Conservation (phyloP, 192 early-diverging fungal genomes). For the Haplosporangium gracile region DNA sequence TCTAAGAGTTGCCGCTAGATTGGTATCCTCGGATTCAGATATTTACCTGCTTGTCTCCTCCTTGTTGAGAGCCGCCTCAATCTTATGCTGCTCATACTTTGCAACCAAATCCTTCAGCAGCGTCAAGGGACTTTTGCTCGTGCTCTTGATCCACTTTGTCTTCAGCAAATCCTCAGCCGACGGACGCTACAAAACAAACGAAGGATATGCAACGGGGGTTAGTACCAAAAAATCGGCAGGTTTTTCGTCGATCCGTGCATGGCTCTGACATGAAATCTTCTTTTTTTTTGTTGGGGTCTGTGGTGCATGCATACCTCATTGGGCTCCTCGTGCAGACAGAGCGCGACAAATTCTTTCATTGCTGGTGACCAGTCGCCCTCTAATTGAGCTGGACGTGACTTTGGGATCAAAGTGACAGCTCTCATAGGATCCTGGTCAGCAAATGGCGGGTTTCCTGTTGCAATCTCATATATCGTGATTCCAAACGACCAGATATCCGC, state of each 20-base stretch:
- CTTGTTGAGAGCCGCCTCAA: conserved; percentile 40
- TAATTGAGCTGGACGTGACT: conserved; percentile 82
- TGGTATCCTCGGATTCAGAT: background rate
- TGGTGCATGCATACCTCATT: conserved; percentile 67
- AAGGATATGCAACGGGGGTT: conserved; percentile 8
- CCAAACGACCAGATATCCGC: conserved; percentile 99
- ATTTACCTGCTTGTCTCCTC: conserved; percentile 44
- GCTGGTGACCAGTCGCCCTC: conserved; percentile 82
- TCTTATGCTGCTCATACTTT: conserved; percentile 73
- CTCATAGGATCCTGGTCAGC: conserved; percentile 91
- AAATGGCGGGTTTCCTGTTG: conserved; percentile 95
- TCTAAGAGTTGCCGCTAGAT: conserved; percentile 8
- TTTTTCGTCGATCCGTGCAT: background rate
- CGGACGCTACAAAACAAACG: conserved; percentile 70
- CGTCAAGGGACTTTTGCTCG: conserved; percentile 64
- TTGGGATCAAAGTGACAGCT: conserved; percentile 90
- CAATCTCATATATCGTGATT: conserved; percentile 97
- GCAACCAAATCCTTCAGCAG: conserved; percentile 75
- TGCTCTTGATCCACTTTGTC: conserved; percentile 77
- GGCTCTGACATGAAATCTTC: background rate
- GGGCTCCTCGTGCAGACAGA: conserved; percentile 90
- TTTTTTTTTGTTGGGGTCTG: background rate
- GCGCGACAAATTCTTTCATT: conserved; percentile 91
- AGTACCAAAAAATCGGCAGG: background rate
- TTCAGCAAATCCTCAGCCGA: conserved; percentile 90